Percentiles rank a stretch among this genome's conserved stretches.
These are phyloP conservation scores for Phaeomoniella chlamydospora DNA, from an alignment of 2,329 filamentous ascomycete genomes.

Conservation along the genomic window DNA sequence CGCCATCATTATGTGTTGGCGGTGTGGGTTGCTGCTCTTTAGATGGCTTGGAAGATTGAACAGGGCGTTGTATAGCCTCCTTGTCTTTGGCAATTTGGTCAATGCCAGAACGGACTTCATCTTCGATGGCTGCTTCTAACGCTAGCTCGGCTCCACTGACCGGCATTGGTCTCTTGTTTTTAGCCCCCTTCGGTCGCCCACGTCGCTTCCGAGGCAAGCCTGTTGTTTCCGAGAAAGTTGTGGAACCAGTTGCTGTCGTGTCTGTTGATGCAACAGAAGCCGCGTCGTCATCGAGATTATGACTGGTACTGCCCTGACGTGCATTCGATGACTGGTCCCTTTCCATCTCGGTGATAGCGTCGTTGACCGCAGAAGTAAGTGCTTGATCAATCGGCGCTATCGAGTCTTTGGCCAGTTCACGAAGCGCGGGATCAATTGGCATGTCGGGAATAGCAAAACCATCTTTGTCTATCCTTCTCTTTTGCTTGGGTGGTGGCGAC, in stretches of 20 bases:
- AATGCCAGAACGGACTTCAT: slow-evolving; percentile 1
- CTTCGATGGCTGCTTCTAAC: slow-evolving; percentile 27
- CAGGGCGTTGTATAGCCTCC: background rate
- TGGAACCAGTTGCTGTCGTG: background rate
- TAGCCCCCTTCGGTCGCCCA: slow-evolving; percentile 17
- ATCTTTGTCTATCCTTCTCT: slow-evolving; percentile 44
- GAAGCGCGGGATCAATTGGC: slow-evolving; percentile 28
- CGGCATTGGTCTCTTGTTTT: slow-evolving; percentile 25
- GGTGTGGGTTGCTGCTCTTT: background rate
- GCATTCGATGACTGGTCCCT: background rate
- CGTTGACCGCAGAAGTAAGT: background rate
- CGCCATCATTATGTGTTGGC: slow-evolving; percentile 20
- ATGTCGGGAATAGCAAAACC: slow-evolving; percentile 51
- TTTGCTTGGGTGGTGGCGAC: slow-evolving; percentile 9
- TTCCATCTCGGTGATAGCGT: background rate
- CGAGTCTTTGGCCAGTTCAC: slow-evolving; percentile 6
- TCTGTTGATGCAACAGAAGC: background rate
- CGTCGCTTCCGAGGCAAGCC: slow-evolving; percentile 1
- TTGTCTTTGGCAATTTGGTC: background rate
- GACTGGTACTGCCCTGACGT: background rate
- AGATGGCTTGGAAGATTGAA: background rate
- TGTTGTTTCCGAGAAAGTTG: slow-evolving; percentile 1
- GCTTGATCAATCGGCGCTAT: background rate
- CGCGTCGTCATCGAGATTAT: background rate
- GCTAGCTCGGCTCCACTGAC: slow-evolving; percentile 48